Conservation (phyloP, 1,284 basidiomycete genomes). For the Pyrrhoderma noxium region DNA sequence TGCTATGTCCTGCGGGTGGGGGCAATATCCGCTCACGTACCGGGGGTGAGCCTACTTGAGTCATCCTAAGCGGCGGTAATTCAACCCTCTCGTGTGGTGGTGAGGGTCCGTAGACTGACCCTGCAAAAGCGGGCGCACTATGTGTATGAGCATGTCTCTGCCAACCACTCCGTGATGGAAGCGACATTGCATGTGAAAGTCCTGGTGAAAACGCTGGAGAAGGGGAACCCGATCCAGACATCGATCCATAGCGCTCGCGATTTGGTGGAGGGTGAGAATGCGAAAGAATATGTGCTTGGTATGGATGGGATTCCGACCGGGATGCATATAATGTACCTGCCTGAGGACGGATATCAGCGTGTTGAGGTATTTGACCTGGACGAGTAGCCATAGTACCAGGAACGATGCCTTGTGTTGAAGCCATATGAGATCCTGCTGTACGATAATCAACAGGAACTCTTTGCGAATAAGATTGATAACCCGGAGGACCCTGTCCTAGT, state of each 20-base stretch:
- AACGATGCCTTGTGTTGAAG: no score
- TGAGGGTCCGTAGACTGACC: background rate
- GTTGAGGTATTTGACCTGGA: no score
- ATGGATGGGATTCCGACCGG: background rate
- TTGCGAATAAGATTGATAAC: no score
- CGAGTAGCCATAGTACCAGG: no score
- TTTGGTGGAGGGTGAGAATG: background rate
- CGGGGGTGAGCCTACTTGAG: background rate
- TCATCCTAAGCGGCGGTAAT: background rate
- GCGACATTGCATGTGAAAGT: background rate
- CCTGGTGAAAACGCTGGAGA: conserved; percentile 1
- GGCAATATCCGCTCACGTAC: background rate
- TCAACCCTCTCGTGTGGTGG: background rate
- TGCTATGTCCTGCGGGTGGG: conserved; percentile 1
- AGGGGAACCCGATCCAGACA: background rate
- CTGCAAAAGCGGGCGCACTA: conserved; percentile 11
- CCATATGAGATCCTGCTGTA: no score
- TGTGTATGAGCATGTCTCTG: conserved; percentile 14
- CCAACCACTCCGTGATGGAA: conserved; percentile 3
- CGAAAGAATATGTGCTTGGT: background rate
- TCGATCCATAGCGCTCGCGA: background rate
- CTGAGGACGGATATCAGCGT: no score
- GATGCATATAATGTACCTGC: no score
- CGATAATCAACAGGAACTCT: no score
- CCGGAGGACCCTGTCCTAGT: no score